These are phyloP conservation scores for Staphylotrichum longicolle DNA, from an alignment of 495 filamentous ascomycete species.

Conservation along the genomic window DNA sequence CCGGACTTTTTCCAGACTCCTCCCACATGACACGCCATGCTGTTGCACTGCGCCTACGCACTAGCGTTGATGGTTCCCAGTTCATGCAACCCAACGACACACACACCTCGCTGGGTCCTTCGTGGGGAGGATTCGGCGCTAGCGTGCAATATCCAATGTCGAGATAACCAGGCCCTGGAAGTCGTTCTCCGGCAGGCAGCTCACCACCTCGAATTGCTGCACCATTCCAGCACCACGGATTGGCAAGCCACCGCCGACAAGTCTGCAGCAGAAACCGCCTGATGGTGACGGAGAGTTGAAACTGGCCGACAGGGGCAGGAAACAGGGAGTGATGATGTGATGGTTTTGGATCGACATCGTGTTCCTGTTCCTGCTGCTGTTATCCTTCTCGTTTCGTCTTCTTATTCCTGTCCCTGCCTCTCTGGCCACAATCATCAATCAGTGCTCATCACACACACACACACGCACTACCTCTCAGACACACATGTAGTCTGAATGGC, in stretches of 20 bases:
- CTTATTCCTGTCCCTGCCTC: too few relatives aligned
- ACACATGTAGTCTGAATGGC: too few relatives aligned
- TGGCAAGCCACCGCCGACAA: conserved; percentile 1
- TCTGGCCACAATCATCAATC: too few relatives aligned
- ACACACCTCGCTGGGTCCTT: background rate
- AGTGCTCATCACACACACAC: too few relatives aligned
- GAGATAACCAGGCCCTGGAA: too few relatives aligned
- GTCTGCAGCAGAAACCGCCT: background rate
- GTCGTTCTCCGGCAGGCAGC: background rate
- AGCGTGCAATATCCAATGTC: background rate
- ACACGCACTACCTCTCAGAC: too few relatives aligned
- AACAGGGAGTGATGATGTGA: too few relatives aligned
- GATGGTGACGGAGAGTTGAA: background rate
- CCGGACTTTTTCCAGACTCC: background rate
- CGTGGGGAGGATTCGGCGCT: conserved; percentile 10
- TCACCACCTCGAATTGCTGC: background rate
- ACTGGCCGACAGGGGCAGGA: too few relatives aligned
- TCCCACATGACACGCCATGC: conserved; percentile 10
- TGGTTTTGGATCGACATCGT: background rate
- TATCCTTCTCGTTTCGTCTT: too few relatives aligned
- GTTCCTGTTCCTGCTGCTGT: too few relatives aligned
- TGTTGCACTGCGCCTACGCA: too few relatives aligned
- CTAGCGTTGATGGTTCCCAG: background rate
- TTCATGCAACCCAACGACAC: conserved; percentile 10
- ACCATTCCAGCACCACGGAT: conserved; percentile 5